Conservation (phyloP, 257 asterid species). For the Solanum lycopersicoides region DNA sequence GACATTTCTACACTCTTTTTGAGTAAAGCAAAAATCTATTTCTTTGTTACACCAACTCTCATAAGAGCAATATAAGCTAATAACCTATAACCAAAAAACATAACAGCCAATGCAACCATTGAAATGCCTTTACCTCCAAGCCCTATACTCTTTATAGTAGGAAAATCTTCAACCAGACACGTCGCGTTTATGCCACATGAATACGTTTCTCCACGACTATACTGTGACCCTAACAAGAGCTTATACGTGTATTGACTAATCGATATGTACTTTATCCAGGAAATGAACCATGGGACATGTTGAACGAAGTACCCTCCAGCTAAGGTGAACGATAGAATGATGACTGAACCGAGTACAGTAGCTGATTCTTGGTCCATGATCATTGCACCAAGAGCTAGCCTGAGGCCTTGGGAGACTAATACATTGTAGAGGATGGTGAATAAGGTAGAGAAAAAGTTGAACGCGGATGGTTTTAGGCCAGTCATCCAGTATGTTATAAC, state of each 20-base stretch:
- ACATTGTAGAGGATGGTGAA: conserved; percentile 38
- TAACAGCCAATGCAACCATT: conserved; percentile 29
- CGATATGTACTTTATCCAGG: conserved; percentile 64
- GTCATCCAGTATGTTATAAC: conserved; percentile 73
- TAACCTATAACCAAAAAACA: conserved; percentile 59
- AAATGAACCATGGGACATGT: conserved; percentile 46
- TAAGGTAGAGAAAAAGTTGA: conserved; percentile 37
- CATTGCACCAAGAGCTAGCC: conserved; percentile 69
- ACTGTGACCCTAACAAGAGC: conserved; percentile 55
- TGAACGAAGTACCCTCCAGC: conserved; percentile 68
- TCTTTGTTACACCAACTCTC: conserved; percentile 58
- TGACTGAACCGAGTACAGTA: conserved; percentile 42
- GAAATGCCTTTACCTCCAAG: conserved; percentile 19
- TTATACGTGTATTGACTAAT: conserved; percentile 46
- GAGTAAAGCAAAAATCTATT: conserved; percentile 7
- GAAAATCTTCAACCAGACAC: conserved; percentile 54
- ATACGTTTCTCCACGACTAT: conserved; percentile 30
- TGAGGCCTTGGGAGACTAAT: conserved; percentile 52
- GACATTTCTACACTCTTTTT: background rate
- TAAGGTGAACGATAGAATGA: conserved; percentile 44
- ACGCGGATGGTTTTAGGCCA: conserved; percentile 34
- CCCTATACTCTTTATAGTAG: conserved; percentile 40
- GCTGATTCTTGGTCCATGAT: conserved; percentile 59
- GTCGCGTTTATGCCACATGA: conserved; percentile 9
- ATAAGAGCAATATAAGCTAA: conserved; percentile 68